Conservation (phyloP, 768 basidiomycete species). For the Tulasnella sp. region DNA sequence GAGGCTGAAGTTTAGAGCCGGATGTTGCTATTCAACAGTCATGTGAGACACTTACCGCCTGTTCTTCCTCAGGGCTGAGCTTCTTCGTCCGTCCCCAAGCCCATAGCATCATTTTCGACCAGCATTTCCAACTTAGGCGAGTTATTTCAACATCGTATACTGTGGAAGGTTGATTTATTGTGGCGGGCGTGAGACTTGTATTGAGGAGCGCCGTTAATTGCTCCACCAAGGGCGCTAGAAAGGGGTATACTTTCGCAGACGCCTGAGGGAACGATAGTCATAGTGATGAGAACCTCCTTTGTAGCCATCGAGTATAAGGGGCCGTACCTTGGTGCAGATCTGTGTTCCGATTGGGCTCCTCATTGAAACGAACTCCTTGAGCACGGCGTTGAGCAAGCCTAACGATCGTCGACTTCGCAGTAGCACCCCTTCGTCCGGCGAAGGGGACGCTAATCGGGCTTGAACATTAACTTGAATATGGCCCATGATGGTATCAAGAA, state of each 20-base stretch:
- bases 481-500: slow-evolving; percentile 47
- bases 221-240: slow-evolving; percentile 57
- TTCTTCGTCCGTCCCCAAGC: slow-evolving; percentile 51
- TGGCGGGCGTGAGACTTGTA: slow-evolving; percentile 30
- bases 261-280: slow-evolving; percentile 36
- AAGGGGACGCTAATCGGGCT: slow-evolving; percentile 39
- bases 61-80: slow-evolving; percentile 26
- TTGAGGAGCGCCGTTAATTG: slow-evolving; percentile 40
- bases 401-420: slow-evolving; percentile 54
- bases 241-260: slow-evolving; percentile 43
- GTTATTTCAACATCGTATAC: slow-evolving; percentile 46
- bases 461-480: slow-evolving; percentile 49
- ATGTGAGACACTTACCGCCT: neutral
- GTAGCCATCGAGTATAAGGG: neutral
- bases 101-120: slow-evolving; percentile 65
- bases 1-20: neutral
- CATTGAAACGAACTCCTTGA: slow-evolving; percentile 62
- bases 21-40: neutral
- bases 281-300: neutral
- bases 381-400: slow-evolving; percentile 51
- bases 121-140: slow-evolving; percentile 67
- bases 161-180: slow-evolving; percentile 36
- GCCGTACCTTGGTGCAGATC: slow-evolving; percentile 51
- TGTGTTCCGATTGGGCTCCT: slow-evolving; percentile 65
- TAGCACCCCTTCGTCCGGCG: slow-evolving; percentile 39